A percentile compares a stretch with the other conserved stretches of the same genome.
phyloP scores from a whole-genome alignment of 257 asterid species.

The Gardenia jasminoides region DNA sequence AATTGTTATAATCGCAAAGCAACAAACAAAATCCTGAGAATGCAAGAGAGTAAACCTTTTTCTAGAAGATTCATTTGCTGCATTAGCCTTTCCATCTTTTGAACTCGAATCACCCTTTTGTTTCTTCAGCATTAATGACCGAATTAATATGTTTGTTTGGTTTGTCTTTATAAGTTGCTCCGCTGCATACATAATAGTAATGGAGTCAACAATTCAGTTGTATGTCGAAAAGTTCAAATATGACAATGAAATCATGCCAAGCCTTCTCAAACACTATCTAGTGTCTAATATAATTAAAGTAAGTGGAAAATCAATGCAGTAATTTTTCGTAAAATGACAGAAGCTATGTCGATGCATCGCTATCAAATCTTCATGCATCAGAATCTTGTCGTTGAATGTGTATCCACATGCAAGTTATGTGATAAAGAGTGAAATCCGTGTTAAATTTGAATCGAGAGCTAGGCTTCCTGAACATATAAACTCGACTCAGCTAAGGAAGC shows the following conservation, averaged over 20 bases:
- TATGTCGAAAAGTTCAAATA: background rate
- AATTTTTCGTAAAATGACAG: background rate
- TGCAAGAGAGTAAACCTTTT: constrained; percentile 52
- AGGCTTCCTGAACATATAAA: background rate
- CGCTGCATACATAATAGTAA: constrained; percentile 32
- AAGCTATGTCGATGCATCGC: background rate
- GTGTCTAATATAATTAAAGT: background rate
- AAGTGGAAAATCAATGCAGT: background rate
- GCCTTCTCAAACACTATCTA: background rate
- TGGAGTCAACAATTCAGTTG: background rate
- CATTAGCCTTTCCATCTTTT: constrained; percentile 48
- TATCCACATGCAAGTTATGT: background rate
- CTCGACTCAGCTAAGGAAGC: background rate
- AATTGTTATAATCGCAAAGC: background rate
- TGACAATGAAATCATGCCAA: background rate
- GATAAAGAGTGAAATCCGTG: background rate
- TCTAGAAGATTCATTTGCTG: constrained; percentile 45
- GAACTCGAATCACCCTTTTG: constrained; percentile 55
- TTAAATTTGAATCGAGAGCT: background rate
- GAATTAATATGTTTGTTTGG: constrained; percentile 67
- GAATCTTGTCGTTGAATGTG: background rate
- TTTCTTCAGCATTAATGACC: constrained; percentile 71
- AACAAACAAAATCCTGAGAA: background rate
- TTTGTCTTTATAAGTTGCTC: constrained; percentile 72
- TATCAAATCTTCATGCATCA: background rate